A percentile compares a stretch with the other conserved stretches of the same genome.
These are phyloP conservation scores for Bassia scoparia DNA, from an alignment of 148 eudicot genomes.

Conservation along the genomic window DNA sequence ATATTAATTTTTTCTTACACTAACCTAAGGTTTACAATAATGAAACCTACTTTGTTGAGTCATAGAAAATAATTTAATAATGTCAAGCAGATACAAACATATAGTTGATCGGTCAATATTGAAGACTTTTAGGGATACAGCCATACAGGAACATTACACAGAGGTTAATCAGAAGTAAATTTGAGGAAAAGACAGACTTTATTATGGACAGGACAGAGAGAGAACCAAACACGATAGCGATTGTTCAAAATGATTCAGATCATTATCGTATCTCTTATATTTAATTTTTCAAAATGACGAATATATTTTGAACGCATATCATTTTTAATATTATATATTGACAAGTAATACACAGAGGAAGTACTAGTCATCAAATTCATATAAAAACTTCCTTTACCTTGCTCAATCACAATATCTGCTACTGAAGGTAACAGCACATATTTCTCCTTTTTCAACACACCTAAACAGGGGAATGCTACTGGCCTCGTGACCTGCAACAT, in stretches of 20 bases:
- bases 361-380: neutral
- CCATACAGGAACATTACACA: neutral
- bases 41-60: neutral
- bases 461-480: constrained; percentile 76
- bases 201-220: neutral
- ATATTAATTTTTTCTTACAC: too few relatives aligned
- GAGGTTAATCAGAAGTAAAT: neutral
- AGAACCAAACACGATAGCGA: neutral
- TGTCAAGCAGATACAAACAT: neutral
- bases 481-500: constrained; percentile 61
- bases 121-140: too few relatives aligned
- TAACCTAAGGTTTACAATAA: neutral
- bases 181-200: too few relatives aligned
- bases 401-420: constrained; percentile 80
- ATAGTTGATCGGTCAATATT: neutral
- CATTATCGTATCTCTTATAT: neutral
- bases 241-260: neutral
- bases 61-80: neutral
- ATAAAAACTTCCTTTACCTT: constrained; percentile 44
- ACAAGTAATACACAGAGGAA: neutral
- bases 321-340: too few relatives aligned
- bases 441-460: constrained; percentile 78
- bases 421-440: constrained; percentile 70
- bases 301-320: neutral
- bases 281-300: neutral